Base-by-base conservation (phyloP, 2,329 filamentous ascomycete genomes). In the Fusarium beomiforme region DNA sequence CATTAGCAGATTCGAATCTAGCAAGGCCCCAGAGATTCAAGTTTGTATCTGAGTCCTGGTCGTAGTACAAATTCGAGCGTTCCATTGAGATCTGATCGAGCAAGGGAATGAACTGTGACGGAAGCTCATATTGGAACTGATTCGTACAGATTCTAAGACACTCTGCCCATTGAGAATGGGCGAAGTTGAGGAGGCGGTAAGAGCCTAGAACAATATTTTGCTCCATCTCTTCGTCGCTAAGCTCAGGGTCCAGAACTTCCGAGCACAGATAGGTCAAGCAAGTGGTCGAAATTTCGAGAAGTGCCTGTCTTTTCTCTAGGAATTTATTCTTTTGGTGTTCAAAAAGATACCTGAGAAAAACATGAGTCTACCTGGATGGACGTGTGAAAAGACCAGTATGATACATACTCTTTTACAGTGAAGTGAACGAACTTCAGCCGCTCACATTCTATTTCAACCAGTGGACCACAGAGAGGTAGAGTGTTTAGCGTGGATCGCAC, bases 331-430 rank as follows among this genome's bases (percentile, higher is more conserved):
- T 46, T 2, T 46, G 23, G 11, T 46, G 7, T 8, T 1, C 17
- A 23, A 56, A 13, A 3, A 56, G 39, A 2, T 56, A 56, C 1
- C 53, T 56, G 17, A 1, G 24, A 29, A 2, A 3, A 14, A 1
- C 0, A 2, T 54, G 41, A 41, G 26, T 21, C 19, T 12, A 13
- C 0, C 3, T 39, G 2, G 3, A n/a, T n/a, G n/a, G n/a, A n/a
- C n/a, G n/a, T n/a, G n/a, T n/a, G n/a, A n/a, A n/a, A n/a, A n/a
- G n/a, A n/a, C n/a, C n/a, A n/a, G n/a, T n/a, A n/a, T n/a, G n/a
- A n/a, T n/a, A 16, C 53, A 9, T 29, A 57, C 54, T 57, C 31
- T 17, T 57, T 57, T 24, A 34, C 54, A 1, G 54, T 46, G 2
- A 47, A 57, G 31, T 57, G 54, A 8, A 47, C 41, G 16, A 57